Base-by-base conservation (phyloP, 768 basidiomycete genomes). In the Galerina sulciceps region DNA sequence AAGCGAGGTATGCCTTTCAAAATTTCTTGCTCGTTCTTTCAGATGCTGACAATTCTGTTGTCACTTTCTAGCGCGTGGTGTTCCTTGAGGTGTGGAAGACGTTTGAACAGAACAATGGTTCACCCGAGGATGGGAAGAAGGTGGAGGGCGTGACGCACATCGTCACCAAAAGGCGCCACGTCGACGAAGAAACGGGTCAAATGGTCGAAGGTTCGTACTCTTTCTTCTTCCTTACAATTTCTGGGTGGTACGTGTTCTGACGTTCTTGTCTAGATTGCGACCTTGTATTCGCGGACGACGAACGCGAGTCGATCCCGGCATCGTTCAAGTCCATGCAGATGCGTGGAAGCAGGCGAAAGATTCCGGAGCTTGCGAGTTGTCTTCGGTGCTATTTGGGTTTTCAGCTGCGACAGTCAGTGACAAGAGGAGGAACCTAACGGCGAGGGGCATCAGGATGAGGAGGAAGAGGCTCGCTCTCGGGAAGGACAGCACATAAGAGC, bases 211-310 rank as follows among this genome's bases (percentile, higher is more conserved):
- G 93, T 86, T 73, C 64, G 84, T 66, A 41, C 15, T 42, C 37
- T n/a, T n/a, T n/a, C 13, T 40, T 42, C 23, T 18, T 20, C 40
- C 22, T 17, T 38, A 40, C 47, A n/a, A 10, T 42, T 23, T 15
- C 31, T 10, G 10, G 10, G 35, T 20, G 15, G 77, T 92, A n/a
- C 42, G 15, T 53, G 91, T 88, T 91, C 93, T 73, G 89, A 90
- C n/a, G 95, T 92, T 73, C 89, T 94, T 75, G 40, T 13, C n/a
- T 57, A 95, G 96, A 96, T 67, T 96, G 91, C 88, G 96, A 96
- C 68, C 85, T 96, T 68, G 88, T 96, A 18, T 99, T 98, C 73
- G 88, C 94, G 23, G 96, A 98, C 78, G 96, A 99, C 81, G 94
- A 97, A 68, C 84, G 89, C 52, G 96, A 96, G 68, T 85, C 90